phyloP scores from a whole-genome alignment of 306 rosid species.

The Trifolium subterraneum region DNA sequence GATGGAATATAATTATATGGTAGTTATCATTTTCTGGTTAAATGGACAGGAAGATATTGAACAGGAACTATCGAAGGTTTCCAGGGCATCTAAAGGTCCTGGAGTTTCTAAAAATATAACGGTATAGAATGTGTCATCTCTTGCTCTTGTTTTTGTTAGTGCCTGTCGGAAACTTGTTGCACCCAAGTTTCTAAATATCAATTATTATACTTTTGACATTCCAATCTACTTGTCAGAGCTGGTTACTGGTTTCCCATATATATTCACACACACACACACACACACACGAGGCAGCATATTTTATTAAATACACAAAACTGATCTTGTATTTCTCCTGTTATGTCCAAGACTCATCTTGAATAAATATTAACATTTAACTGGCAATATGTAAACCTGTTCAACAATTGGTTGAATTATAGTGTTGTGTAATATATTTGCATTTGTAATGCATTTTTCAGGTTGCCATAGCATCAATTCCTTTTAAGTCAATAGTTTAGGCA shows the following conservation, averaged over 20 bases:
- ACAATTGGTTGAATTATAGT: slow-evolving; percentile 2
- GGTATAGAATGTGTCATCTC: slow-evolving; percentile 52
- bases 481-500: not conserved
- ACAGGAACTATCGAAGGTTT: slow-evolving; percentile 73
- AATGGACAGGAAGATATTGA: slow-evolving; percentile 87
- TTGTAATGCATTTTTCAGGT: not conserved
- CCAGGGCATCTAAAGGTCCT: slow-evolving; percentile 68
- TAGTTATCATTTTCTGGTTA: slow-evolving; percentile 35
- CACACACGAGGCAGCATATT: not conserved
- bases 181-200: too few species aligned
- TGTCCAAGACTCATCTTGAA: slow-evolving; percentile 26
- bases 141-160: slow-evolving; percentile 26
- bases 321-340: slow-evolving; percentile 11
- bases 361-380: not conserved
- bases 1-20: slow-evolving; percentile 8
- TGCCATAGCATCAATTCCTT: not conserved
- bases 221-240: not conserved
- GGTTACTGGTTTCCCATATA: not conserved
- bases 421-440: slow-evolving; percentile 19
- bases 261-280: too few species aligned
- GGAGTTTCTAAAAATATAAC: slow-evolving; percentile 77
- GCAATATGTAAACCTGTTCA: slow-evolving; percentile 18
- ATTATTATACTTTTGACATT: not conserved
- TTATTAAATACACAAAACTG: not conserved
- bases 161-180: slow-evolving; percentile 21